phyloP scores from a whole-genome alignment of 2,329 filamentous ascomycete species.

The Raffaelea arxii region DNA sequence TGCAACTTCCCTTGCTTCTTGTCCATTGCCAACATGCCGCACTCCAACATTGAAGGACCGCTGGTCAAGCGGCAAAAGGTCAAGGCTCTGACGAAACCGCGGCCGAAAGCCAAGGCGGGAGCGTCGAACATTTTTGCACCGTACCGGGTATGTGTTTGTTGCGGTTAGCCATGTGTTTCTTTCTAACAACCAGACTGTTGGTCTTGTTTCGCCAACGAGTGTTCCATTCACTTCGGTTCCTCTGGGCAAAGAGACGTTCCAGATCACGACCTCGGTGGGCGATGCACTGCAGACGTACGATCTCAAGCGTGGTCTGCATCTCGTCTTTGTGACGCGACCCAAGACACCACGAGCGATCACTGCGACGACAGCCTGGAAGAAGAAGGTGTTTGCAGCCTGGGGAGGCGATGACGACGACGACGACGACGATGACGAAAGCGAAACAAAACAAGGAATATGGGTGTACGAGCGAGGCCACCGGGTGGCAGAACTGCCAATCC shows the following conservation, averaged over 20 bases:
- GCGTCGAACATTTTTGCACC: slow-evolving; percentile 82
- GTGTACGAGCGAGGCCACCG: slow-evolving; percentile 86
- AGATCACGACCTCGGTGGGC: slow-evolving; percentile 92
- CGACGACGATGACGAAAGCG: not conserved
- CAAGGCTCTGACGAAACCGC: slow-evolving; percentile 8
- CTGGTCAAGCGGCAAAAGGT: slow-evolving; percentile 70
- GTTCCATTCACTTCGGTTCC: slow-evolving; percentile 87
- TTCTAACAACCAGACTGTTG: slow-evolving; percentile 58
- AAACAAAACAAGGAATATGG: slow-evolving; percentile 60
- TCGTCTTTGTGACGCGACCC: slow-evolving; percentile 87
- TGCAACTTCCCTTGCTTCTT: too few species aligned
- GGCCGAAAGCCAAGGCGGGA: slow-evolving; percentile 27
- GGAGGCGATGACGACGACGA: slow-evolving; percentile 36
- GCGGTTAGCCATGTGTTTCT: not conserved
- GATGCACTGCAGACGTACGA: slow-evolving; percentile 92
- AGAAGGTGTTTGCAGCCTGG: slow-evolving; percentile 84
- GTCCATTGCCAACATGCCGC: slow-evolving; percentile 46
- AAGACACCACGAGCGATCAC: slow-evolving; percentile 82
- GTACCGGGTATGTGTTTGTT: slow-evolving; percentile 59
- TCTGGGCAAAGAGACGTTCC: slow-evolving; percentile 88
- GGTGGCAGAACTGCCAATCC: slow-evolving; percentile 62
- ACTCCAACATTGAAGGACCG: slow-evolving; percentile 49
- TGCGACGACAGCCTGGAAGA: slow-evolving; percentile 78
- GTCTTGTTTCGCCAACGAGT: slow-evolving; percentile 79
- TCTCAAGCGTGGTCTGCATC: slow-evolving; percentile 75